These are phyloP conservation scores for Rhododendron griersonianum DNA, from an alignment of 148 eudicot species.

Conservation along the genomic window DNA sequence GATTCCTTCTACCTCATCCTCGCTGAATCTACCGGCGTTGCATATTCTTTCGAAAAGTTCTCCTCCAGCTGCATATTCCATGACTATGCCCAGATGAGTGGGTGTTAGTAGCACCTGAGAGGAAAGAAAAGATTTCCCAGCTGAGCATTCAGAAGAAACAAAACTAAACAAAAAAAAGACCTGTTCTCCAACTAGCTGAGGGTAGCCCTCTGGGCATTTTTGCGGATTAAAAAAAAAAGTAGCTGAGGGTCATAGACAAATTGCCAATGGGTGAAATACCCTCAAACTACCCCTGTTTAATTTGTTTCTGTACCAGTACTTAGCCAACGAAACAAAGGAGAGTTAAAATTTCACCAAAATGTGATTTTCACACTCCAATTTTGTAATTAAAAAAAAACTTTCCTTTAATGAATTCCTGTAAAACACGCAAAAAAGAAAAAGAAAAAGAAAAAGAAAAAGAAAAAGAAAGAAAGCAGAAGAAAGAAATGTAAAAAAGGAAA, in stretches of 20 bases:
- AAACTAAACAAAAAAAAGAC: neutral
- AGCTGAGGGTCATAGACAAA: neutral
- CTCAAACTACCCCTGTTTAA: no score
- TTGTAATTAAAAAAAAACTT: neutral
- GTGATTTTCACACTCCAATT: neutral
- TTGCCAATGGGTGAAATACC: no score
- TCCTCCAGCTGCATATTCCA: conserved; percentile 76
- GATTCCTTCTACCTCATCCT: conserved; percentile 43
- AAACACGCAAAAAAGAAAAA: neutral
- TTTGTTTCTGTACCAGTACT: no score
- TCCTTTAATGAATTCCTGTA: no score
- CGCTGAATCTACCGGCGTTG: conserved; percentile 51
- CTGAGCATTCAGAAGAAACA: neutral
- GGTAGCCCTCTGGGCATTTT: neutral
- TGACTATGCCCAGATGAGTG: conserved; percentile 61
- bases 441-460: no score
- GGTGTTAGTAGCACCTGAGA: conserved; percentile 50
- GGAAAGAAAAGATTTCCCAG: neutral
- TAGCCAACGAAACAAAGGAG: no score
- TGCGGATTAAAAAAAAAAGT: neutral
- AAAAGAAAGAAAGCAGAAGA: no score
- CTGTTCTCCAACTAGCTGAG: neutral
- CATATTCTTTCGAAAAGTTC: conserved; percentile 53
- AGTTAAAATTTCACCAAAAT: neutral
- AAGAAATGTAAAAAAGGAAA: neutral